Evolutionary conservation across 108 stramenopile species (phyloP).

Genomic region (Nannochloropsis salina): DNA sequence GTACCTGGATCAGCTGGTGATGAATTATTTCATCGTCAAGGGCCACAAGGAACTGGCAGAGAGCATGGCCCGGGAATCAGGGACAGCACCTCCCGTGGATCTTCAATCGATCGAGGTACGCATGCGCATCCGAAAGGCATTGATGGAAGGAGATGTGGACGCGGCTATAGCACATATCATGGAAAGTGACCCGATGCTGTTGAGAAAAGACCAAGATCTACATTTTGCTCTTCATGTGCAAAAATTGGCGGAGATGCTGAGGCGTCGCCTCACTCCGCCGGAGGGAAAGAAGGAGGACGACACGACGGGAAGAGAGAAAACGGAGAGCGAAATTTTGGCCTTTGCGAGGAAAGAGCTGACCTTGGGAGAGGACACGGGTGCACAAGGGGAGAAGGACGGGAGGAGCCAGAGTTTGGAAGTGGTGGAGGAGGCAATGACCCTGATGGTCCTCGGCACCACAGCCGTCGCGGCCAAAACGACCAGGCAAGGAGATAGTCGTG

Average conservation of each 20-base stretch:
- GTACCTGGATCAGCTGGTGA: neutral
- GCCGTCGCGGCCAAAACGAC: neutral
- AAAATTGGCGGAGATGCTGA: neutral
- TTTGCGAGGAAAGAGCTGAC: neutral
- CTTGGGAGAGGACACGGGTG: neutral
- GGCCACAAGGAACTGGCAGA: neutral
- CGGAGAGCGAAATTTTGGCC: neutral
- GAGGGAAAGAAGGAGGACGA: neutral
- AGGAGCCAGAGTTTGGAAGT: neutral
- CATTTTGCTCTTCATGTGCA: neutral
- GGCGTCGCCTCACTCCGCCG: neutral
- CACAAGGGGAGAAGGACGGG: neutral
- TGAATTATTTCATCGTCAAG: conserved; percentile 13
- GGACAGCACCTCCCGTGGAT: conserved; percentile 11
- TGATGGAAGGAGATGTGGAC: neutral
- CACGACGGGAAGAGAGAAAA: neutral
- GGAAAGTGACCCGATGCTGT: neutral
- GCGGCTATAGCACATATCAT: neutral
- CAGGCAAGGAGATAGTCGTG: neutral
- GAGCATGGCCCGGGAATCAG: neutral
- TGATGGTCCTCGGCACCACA: neutral
- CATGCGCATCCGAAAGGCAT: neutral
- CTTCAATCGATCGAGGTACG: neutral
- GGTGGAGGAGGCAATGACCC: neutral
- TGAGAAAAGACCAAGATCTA: neutral